Evolutionary conservation across 345 rosid species (phyloP).

Genomic region (Citrus reticulata): DNA sequence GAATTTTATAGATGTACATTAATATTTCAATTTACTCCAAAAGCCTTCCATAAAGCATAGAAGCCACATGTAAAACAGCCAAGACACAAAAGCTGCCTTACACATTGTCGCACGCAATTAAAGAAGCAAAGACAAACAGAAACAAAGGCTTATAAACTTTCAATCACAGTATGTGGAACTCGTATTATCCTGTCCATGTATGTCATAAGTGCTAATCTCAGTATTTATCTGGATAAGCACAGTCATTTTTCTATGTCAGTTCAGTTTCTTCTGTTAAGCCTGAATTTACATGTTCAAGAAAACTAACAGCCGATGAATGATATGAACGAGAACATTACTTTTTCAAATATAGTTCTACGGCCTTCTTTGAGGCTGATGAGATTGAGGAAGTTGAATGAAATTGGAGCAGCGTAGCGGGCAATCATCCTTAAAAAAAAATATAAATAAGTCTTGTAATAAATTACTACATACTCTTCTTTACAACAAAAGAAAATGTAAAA

Average conservation of each 20-base stretch:
- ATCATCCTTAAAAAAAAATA: constrained; percentile 62
- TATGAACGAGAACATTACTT: constrained; percentile 43
- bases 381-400: constrained; percentile 95
- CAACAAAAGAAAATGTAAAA: not conserved
- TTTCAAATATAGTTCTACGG: constrained; percentile 70
- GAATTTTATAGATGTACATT: not conserved
- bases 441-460: not conserved
- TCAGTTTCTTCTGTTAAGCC: constrained; percentile 1
- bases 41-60: not conserved
- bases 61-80: not conserved
- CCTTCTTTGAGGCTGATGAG: constrained; percentile 64
- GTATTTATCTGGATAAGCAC: not conserved
- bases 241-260: not conserved
- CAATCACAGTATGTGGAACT: not conserved
- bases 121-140: not conserved
- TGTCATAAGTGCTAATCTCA: not conserved
- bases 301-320: not conserved
- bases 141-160: not conserved
- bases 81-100: not conserved
- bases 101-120: not conserved
- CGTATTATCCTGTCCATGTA: not conserved
- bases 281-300: not conserved
- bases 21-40: not conserved
- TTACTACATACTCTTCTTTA: not conserved
- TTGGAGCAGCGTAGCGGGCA: constrained; percentile 98